Base-by-base conservation (phyloP, 306 rosid genomes). In the Fragaria vesca region DNA sequence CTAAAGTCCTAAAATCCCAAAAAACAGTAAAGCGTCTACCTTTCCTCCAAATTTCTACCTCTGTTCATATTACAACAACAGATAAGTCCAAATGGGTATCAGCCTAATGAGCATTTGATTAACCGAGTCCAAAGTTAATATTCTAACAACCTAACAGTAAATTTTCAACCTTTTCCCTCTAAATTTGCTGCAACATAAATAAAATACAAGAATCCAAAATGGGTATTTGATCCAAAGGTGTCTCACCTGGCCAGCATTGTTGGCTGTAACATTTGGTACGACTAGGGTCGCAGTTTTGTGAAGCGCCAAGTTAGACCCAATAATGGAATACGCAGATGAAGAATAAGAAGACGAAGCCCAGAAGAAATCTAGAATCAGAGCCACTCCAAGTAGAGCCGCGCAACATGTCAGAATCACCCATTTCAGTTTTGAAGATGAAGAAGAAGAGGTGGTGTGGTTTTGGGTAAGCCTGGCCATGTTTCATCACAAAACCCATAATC, bases 331-430 rank as follows among this genome's bases (percentile, higher is more conserved):
- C 0, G 66, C 30, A 38, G 83, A 77, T 10, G 85, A 74, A 46
- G 76, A 80, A 66, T 76, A 36, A 13, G 91, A 79, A 42, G 90
- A 80, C 1, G 95, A 91, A 46, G 92, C 77, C 87, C 91, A 88
- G 8, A 90, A 84, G 75, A 88, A 28, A 83, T 85, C 81, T 4
- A 84, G 88, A 58, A 88, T 12, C 78, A 94, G 58, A 55, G 82
- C 84, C n/a, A 62, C 66, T 47, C 79, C 89, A 3, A 94, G 66
- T 73, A 94, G 81, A 9, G 43, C 69, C 1, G 78, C 74, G 72
- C 85, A 78, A 40, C 79, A 85, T 75, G 85, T 26, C 32, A 89
- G 52, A 79, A 88, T 17, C 26, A 80, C 76, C 12, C 87, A 26
- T 74, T 80, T 84, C 36, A 60, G 82, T 21, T 89, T 63, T 0